Evolutionary conservation across 2,329 filamentous ascomycete genomes (phyloP).

Genomic region (Calonectria naviculata): DNA sequence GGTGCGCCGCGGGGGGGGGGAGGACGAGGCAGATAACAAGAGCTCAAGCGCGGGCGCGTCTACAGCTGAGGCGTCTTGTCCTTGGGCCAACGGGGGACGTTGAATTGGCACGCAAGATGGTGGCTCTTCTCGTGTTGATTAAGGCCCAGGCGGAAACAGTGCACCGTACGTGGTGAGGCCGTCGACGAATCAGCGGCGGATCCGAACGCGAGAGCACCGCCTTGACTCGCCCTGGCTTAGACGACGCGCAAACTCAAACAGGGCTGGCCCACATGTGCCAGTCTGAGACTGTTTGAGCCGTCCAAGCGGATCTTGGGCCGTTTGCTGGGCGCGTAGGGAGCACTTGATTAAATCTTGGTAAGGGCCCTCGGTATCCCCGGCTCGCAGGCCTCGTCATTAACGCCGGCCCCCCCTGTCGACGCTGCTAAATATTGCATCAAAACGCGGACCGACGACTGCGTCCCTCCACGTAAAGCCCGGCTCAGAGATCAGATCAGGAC

Average conservation of each 20-base stretch:
- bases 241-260: slow-evolving; percentile 8
- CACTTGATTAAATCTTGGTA: background rate
- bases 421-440: slow-evolving; percentile 7
- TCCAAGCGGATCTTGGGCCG: background rate
- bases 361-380: background rate
- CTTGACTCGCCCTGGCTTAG: background rate
- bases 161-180: background rate
- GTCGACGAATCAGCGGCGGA: background rate
- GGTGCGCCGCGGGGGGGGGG: background rate
- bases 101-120: background rate
- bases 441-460: background rate
- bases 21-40: background rate
- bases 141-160: background rate
- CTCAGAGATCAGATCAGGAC: background rate
- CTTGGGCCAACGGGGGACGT: background rate
- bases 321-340: background rate
- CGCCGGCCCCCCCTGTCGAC: background rate
- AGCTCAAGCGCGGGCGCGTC: background rate
- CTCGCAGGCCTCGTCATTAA: background rate
- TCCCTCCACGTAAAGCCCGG: background rate
- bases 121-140: background rate
- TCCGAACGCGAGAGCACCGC: slow-evolving; percentile 7
- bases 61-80: background rate
- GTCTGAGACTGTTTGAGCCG: background rate
- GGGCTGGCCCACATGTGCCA: background rate